phyloP scores from a whole-genome alignment of 495 filamentous ascomycete species.

The Achaetomiella virescens region DNA sequence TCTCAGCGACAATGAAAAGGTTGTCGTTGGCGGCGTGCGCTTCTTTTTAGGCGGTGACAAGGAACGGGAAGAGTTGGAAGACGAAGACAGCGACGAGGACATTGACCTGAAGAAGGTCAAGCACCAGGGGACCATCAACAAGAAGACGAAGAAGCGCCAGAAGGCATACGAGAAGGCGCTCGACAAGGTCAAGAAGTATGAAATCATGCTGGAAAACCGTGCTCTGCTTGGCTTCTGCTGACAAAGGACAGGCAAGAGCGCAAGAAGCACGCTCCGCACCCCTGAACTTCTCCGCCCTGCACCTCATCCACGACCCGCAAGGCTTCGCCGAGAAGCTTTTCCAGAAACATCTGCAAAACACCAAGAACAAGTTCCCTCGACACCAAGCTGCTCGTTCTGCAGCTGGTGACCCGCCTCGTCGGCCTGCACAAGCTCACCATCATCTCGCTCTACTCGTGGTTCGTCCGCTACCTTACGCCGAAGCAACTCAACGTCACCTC shows the following conservation, averaged over 20 bases:
- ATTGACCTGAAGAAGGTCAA: constrained; percentile 75
- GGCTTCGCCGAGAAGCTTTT: constrained; percentile 90
- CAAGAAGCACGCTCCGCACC: constrained; percentile 82
- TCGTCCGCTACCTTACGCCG: constrained; percentile 83
- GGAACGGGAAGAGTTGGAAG: constrained; percentile 84
- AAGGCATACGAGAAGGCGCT: constrained; percentile 72
- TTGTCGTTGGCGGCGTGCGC: constrained; percentile 74
- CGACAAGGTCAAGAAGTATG: constrained; percentile 53
- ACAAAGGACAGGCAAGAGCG: constrained; percentile 59
- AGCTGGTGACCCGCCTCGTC: constrained; percentile 83
- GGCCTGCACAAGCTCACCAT: constrained; percentile 80
- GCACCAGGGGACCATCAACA: constrained; percentile 85
- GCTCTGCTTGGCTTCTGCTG: background rate
- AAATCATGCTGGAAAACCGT: too few relatives aligned
- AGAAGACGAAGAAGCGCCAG: constrained; percentile 85
- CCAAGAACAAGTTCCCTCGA: constrained; percentile 86
- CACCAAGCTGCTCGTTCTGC: constrained; percentile 78
- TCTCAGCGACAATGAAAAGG: constrained; percentile 80
- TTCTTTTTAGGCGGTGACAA: constrained; percentile 97
- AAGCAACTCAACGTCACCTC: constrained; percentile 90
- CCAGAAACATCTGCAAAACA: constrained; percentile 80
- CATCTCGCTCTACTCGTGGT: constrained; percentile 62
- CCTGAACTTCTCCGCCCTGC: constrained; percentile 92
- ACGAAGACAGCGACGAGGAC: constrained; percentile 77
- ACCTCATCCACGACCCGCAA: constrained; percentile 91